A percentile compares a stretch with the other conserved stretches of the same genome.
Evolutionary conservation across 352 stramenopile species (phyloP).

Genomic region (Pythium chondricola): DNA sequence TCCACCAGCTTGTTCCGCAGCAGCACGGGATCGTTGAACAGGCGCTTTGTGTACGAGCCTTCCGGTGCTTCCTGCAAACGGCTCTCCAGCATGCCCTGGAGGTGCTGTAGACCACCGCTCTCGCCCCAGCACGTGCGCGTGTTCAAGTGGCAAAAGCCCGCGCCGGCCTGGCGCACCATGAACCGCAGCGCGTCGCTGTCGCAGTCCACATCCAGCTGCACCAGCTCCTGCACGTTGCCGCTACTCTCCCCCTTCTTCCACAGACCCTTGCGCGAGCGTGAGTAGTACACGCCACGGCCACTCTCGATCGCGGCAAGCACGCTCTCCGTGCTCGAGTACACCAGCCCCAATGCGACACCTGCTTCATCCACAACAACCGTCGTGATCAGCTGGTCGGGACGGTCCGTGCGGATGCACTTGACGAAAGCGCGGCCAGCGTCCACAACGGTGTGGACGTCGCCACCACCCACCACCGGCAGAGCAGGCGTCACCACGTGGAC

Average conservation of each 20-base stretch:
- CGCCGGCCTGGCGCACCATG: conserved; percentile 86
- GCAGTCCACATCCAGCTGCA: conserved; percentile 93
- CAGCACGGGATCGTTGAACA: conserved; percentile 91
- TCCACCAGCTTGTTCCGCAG: conserved; percentile 96
- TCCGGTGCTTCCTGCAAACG: conserved; percentile 82
- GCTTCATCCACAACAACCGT: conserved; percentile 92
- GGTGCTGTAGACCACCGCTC: conserved; percentile 75
- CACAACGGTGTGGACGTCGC: conserved; percentile 22
- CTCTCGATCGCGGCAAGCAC: conserved; percentile 85
- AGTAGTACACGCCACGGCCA: conserved; percentile 93
- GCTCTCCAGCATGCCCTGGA: conserved; percentile 87
- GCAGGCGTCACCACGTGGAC: conserved; percentile 46
- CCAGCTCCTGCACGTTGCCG: conserved; percentile 90
- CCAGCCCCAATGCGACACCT: conserved; percentile 87
- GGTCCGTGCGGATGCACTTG: conserved; percentile 82
- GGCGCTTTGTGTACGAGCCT: conserved; percentile 95
- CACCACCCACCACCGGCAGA: conserved; percentile 20
- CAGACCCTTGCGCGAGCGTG: conserved; percentile 82
- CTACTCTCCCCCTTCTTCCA: conserved; percentile 97
- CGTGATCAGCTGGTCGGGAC: conserved; percentile 87
- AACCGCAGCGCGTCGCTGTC: conserved; percentile 94
- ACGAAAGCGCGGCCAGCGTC: conserved; percentile 54
- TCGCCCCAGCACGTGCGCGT: conserved; percentile 93
- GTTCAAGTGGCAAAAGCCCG: conserved; percentile 82
- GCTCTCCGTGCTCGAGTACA: conserved; percentile 93